Conservation (phyloP, 495 filamentous ascomycete genomes). For the Ramalina peruviana region DNA sequence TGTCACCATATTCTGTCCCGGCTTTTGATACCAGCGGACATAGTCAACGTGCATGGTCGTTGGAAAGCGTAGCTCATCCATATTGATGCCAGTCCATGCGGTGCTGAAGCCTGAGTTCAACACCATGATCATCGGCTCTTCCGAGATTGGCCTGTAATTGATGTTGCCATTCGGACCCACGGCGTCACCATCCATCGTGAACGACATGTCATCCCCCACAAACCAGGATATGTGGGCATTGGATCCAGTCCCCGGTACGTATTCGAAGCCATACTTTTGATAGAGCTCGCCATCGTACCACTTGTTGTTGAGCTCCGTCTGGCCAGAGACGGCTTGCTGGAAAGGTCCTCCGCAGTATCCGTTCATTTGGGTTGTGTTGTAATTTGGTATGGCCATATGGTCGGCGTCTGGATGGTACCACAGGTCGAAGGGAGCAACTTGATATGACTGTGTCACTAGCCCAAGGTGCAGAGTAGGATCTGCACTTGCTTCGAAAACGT, state of each 20-base stretch:
- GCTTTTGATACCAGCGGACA: conserved; percentile 59
- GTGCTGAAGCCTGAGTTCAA: conserved; percentile 60
- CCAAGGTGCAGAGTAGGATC: conserved; percentile 41
- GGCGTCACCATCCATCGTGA: conserved; percentile 47
- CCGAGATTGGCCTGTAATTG: conserved; percentile 49
- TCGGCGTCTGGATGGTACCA: conserved; percentile 59
- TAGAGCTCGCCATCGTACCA: conserved; percentile 66
- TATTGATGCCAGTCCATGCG: conserved; percentile 48
- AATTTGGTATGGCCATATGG: conserved; percentile 48
- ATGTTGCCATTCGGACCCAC: conserved; percentile 60
- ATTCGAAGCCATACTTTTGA: conserved; percentile 64
- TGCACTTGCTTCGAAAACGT: conserved; percentile 57
- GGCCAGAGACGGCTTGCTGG: conserved; percentile 56
- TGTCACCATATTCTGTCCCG: conserved; percentile 40
- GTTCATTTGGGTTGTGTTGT: conserved; percentile 45
- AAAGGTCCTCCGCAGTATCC: conserved; percentile 50
- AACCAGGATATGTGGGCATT: conserved; percentile 52
- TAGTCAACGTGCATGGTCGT: conserved; percentile 61
- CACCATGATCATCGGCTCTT: conserved; percentile 54
- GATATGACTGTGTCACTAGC: conserved; percentile 53
- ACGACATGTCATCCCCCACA: conserved; percentile 50
- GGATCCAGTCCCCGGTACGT: conserved; percentile 42
- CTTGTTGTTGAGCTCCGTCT: conserved; percentile 57
- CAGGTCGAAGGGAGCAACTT: conserved; percentile 61
- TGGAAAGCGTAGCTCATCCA: conserved; percentile 45